Conservation (phyloP, 208 protist species). For the Leishmania martiniquensis region DNA sequence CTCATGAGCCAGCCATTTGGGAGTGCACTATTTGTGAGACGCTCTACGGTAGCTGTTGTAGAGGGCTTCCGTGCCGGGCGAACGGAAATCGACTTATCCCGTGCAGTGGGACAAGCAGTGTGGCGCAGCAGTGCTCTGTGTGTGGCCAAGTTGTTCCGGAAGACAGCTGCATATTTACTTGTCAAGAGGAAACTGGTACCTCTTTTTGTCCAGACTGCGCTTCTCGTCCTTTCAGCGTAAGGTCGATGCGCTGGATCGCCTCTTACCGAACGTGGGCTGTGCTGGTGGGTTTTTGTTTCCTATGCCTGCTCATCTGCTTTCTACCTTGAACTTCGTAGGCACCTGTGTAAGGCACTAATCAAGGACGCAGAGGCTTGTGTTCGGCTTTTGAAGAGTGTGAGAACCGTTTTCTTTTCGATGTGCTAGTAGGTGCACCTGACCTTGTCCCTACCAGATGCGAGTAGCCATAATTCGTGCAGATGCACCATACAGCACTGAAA, state of each 20-base stretch:
- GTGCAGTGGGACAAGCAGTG: neutral
- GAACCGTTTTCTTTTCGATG: neutral
- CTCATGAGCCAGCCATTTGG: conserved; percentile 64
- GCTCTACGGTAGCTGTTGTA: conserved; percentile 77
- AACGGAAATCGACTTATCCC: conserved; percentile 32
- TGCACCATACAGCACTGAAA: neutral
- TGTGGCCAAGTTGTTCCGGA: conserved; percentile 52
- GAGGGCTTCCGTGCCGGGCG: conserved; percentile 39
- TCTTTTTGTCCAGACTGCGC: conserved; percentile 74
- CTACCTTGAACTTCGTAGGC: neutral
- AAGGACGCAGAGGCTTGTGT: neutral
- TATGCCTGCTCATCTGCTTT: conserved; percentile 7
- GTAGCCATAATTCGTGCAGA: neutral
- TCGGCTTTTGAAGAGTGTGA: neutral
- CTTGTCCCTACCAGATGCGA: neutral
- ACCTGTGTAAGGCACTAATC: neutral
- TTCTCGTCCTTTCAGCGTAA: conserved; percentile 60
- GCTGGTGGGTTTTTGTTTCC: conserved; percentile 25
- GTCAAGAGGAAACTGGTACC: neutral
- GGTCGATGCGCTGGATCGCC: conserved; percentile 68
- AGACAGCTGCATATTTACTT: conserved; percentile 25
- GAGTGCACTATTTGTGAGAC: conserved; percentile 78
- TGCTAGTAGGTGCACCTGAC: neutral
- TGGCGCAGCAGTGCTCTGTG: conserved; percentile 16
- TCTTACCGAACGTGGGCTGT: conserved; percentile 56